phyloP scores from a whole-genome alignment of 345 rosid species.

The Gossypium australe region DNA sequence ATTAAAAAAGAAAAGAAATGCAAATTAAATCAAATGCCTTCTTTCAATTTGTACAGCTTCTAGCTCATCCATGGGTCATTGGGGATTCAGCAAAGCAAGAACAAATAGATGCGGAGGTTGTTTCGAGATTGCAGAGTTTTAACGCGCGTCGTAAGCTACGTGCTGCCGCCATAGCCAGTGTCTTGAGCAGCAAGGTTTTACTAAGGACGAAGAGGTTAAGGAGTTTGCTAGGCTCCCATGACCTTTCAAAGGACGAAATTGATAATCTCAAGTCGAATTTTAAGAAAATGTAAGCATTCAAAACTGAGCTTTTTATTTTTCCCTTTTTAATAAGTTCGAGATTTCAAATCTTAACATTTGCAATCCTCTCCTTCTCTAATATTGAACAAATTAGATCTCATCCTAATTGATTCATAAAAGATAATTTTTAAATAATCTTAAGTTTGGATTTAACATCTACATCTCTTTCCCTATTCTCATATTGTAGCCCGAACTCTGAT shows the following conservation, averaged over 20 bases:
- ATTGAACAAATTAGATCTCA: no score
- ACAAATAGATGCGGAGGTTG: slow-evolving; percentile 59
- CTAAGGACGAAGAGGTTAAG: slow-evolving; percentile 54
- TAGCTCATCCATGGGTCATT: slow-evolving; percentile 56
- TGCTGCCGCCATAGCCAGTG: slow-evolving; percentile 59
- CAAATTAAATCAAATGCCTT: neutral
- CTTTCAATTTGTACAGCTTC: slow-evolving; percentile 28
- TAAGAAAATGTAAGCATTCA: slow-evolving; percentile 37
- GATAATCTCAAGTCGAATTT: slow-evolving; percentile 44
- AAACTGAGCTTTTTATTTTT: neutral
- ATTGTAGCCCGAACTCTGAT: neutral
- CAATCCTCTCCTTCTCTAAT: no score
- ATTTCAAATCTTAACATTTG: neutral
- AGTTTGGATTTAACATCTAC: no score
- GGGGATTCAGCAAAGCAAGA: slow-evolving; percentile 58
- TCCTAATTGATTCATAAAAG: no score
- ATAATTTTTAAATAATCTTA: no score
- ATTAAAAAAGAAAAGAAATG: no score
- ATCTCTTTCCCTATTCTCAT: no score
- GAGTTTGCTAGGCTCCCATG: slow-evolving; percentile 46
- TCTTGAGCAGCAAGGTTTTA: slow-evolving; percentile 50
- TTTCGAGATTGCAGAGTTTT: slow-evolving; percentile 46
- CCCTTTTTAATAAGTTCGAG: neutral
- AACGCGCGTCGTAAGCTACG: slow-evolving; percentile 57
- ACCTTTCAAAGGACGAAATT: slow-evolving; percentile 48